phyloP scores from a whole-genome alignment of 441 rosid genomes.

The Jatropha podagrica region DNA sequence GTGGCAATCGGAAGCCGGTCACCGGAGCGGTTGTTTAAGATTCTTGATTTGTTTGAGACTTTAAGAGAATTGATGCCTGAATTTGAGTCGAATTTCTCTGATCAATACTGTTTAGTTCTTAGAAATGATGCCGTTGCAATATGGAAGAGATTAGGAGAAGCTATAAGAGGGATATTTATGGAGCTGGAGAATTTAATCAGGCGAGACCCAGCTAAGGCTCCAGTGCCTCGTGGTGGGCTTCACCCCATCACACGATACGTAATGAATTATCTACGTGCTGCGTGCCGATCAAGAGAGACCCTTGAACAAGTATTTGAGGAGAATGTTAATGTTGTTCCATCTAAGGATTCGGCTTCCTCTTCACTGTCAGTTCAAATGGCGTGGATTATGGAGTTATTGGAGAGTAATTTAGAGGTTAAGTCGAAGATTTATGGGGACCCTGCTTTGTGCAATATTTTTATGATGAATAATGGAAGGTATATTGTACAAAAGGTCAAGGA shows the following conservation, averaged over 20 bases:
- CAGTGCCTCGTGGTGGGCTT: constrained; percentile 77
- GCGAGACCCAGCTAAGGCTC: constrained; percentile 77
- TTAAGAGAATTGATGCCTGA: constrained; percentile 83
- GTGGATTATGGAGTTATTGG: constrained; percentile 89
- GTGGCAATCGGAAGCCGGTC: constrained; percentile 80
- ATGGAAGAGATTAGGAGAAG: constrained; percentile 80
- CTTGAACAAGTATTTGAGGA: constrained; percentile 82
- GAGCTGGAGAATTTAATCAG: constrained; percentile 87
- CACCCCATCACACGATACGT: constrained; percentile 94
- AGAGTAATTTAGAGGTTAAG: constrained; percentile 84
- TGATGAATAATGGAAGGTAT: constrained; percentile 88
- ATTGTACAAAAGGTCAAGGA: constrained; percentile 83
- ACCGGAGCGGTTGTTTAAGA: constrained; percentile 83
- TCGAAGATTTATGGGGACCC: constrained; percentile 73
- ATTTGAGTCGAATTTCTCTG: constrained; percentile 65
- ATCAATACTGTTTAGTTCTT: constrained; percentile 68
- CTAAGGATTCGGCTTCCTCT: constrained; percentile 47
- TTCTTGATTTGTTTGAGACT: constrained; percentile 82
- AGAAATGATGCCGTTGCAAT: constrained; percentile 72
- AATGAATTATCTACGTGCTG: constrained; percentile 90
- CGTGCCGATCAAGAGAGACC: constrained; percentile 69
- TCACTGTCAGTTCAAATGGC: constrained; percentile 70
- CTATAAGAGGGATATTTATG: constrained; percentile 84
- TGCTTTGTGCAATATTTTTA: constrained; percentile 60
- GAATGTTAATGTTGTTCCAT: constrained; percentile 40